Evolutionary conservation across 2,329 filamentous ascomycete genomes (phyloP).

Genomic region (Thielaviopsis ethacetica): DNA sequence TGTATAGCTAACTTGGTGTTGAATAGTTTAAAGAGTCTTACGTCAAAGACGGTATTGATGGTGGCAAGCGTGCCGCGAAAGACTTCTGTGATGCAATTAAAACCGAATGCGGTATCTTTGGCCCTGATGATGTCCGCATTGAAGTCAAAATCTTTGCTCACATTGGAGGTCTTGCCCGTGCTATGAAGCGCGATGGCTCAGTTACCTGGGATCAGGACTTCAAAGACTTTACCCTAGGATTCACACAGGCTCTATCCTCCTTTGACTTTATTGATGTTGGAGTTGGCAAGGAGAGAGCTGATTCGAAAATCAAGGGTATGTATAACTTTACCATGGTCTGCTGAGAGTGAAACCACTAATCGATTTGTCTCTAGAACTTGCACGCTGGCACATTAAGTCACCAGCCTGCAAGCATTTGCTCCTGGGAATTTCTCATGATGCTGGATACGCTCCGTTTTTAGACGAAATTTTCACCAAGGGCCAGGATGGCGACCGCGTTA

Average conservation of each 20-base stretch:
- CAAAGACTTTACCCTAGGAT: constrained; percentile 41
- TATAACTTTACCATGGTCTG: neutral
- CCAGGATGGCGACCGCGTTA: constrained; percentile 27
- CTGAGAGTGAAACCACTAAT: neutral
- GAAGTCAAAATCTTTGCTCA: constrained; percentile 41
- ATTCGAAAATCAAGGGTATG: constrained; percentile 43
- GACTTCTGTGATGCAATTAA: constrained; percentile 32
- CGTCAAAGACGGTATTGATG: constrained; percentile 36
- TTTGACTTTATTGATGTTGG: constrained; percentile 52
- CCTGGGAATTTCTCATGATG: constrained; percentile 45
- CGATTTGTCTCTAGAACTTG: constrained; percentile 23
- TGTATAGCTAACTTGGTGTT: constrained; percentile 8
- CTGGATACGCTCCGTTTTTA: constrained; percentile 42
- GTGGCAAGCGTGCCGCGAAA: constrained; percentile 35
- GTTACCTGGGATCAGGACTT: constrained; percentile 29
- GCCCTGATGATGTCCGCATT: constrained; percentile 31
- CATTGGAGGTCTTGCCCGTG: constrained; percentile 30
- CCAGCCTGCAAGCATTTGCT: constrained; percentile 45
- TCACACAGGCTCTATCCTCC: constrained; percentile 39
- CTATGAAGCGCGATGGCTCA: constrained; percentile 31
- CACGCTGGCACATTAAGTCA: constrained; percentile 42
- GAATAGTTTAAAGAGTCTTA: constrained; percentile 39
- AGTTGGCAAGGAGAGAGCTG: constrained; percentile 38
- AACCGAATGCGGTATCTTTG: constrained; percentile 27
- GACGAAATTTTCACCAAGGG: constrained; percentile 34